These are phyloP conservation scores for Pseudoscleropodium purum DNA, from an alignment of 225 moss, liverwort and hornwort species.

Conservation along the genomic window DNA sequence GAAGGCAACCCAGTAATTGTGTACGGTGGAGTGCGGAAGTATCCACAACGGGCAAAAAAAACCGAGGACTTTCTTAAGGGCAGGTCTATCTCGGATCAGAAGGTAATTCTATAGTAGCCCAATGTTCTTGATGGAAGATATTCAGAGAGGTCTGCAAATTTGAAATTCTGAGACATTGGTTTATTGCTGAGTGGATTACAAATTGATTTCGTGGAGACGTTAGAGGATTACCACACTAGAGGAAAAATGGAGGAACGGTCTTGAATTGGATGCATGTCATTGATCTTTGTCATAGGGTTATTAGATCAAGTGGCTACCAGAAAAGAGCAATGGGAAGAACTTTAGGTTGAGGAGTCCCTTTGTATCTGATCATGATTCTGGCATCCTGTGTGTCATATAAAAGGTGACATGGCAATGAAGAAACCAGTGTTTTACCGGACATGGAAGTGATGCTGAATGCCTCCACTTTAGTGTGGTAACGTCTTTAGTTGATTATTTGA, in stretches of 20 bases:
- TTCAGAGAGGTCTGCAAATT: not conserved
- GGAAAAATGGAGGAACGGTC: not conserved
- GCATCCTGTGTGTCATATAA: not conserved
- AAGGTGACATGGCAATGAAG: not conserved
- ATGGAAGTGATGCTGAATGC: not conserved
- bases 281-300: not conserved
- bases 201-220: not conserved
- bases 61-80: constrained; percentile 61
- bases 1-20: constrained; percentile 56
- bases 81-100: constrained; percentile 32
- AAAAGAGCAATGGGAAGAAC: not conserved
- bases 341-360: not conserved
- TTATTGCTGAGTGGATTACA: not conserved
- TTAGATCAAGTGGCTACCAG: not conserved
- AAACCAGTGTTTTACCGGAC: not conserved
- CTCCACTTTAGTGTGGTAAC: not conserved
- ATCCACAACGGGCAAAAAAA: constrained; percentile 61
- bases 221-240: not conserved
- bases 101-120: constrained; percentile 13
- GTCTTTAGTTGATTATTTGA: not conserved
- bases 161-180: not conserved
- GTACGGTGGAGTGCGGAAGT: constrained; percentile 68
- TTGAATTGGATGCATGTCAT: not conserved
- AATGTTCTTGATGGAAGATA: not conserved
- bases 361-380: not conserved